Conservation (phyloP, 139 green algal genomes). For the Asterochloris sp. region DNA sequence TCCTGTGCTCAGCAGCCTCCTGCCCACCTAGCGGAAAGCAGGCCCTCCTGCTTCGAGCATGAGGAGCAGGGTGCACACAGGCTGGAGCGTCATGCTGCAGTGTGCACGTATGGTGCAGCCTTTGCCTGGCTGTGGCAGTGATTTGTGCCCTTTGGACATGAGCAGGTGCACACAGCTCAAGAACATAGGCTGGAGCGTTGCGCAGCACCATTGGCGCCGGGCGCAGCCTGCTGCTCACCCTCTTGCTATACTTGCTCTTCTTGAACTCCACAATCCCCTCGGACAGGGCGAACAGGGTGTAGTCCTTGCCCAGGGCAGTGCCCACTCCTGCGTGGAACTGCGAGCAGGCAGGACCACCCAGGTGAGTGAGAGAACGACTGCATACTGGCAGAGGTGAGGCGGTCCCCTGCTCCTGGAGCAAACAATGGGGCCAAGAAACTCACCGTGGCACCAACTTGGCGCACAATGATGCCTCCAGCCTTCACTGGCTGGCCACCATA, state of each 20-base stretch:
- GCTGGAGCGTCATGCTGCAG: background rate
- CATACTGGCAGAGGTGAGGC: background rate
- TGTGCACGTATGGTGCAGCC: background rate
- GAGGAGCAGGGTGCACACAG: background rate
- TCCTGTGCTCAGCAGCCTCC: background rate
- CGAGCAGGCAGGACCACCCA: background rate
- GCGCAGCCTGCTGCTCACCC: conserved; percentile 11
- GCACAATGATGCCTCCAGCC: conserved; percentile 93
- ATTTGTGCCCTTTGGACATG: too few relatives aligned
- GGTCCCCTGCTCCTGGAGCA: background rate
- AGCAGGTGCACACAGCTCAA: too few relatives aligned
- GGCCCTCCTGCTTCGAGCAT: background rate
- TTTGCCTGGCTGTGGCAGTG: background rate
- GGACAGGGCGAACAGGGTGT: conserved; percentile 86
- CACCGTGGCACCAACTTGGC: conserved; percentile 87
- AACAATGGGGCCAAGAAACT: background rate
- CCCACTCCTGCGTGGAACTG: conserved; percentile 88
- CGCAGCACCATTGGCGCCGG: background rate
- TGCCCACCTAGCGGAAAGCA: background rate
- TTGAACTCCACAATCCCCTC: conserved; percentile 91
- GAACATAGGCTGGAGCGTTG: too few relatives aligned
- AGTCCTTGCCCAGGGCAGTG: conserved; percentile 86
- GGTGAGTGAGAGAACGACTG: background rate
- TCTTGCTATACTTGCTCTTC: conserved; percentile 44
- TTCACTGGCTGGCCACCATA: conserved; percentile 92